These are phyloP conservation scores for Cruciata laevipes DNA, from an alignment of 257 asterid species.

Conservation along the genomic window DNA sequence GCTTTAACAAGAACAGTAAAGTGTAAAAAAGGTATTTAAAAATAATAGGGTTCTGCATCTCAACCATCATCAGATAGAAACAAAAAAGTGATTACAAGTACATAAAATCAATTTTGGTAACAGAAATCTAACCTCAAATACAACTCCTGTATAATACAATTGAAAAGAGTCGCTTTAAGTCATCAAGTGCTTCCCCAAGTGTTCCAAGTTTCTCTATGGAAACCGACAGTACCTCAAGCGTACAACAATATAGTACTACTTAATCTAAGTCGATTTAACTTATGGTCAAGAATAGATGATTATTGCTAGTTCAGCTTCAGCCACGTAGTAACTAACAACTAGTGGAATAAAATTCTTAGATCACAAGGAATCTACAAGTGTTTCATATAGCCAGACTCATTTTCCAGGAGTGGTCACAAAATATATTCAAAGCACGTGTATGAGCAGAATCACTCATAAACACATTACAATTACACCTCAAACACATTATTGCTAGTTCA, in stretches of 20 bases:
- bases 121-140: conserved; percentile 62
- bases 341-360: neutral
- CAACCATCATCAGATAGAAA: too few relatives aligned
- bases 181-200: conserved; percentile 70
- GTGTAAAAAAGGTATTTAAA: too few relatives aligned
- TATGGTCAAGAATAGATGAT: neutral
- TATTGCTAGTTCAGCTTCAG: conserved; percentile 2
- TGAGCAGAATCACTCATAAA: neutral
- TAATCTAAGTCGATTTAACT: neutral
- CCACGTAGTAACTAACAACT: neutral
- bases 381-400: neutral
- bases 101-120: neutral
- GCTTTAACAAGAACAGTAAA: neutral
- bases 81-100: too few relatives aligned
- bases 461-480: too few relatives aligned
- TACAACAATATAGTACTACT: neutral
- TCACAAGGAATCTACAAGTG: neutral
- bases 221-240: neutral
- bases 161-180: conserved; percentile 70
- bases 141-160: conserved; percentile 94
- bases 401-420: neutral
- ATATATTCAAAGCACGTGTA: neutral
- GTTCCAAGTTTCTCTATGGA: conserved; percentile 71
- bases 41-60: too few relatives aligned
- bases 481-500: too few relatives aligned